These are phyloP conservation scores for Ulota crispa DNA, from an alignment of 225 moss, liverwort and hornwort species.

Conservation along the genomic window DNA sequence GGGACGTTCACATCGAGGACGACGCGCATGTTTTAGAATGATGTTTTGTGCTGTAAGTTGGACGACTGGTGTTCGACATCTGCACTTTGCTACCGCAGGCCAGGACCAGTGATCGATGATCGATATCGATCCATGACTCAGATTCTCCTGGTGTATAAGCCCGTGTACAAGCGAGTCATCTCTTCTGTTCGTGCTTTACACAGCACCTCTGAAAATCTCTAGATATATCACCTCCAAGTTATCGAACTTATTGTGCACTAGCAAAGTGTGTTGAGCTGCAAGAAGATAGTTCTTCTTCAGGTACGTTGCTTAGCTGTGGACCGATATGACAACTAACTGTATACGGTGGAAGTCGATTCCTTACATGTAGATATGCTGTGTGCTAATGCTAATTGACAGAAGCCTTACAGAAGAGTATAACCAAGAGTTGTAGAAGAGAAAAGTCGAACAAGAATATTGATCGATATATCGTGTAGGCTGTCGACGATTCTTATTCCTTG, in stretches of 20 bases:
- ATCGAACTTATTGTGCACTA: too few species aligned
- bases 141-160: not conserved
- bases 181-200: not conserved
- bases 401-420: fast-evolving
- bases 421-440: too few species aligned
- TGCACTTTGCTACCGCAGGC: not conserved
- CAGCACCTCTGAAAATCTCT: not conserved
- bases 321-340: too few species aligned
- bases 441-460: too few species aligned
- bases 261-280: too few species aligned
- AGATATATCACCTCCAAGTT: not conserved
- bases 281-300: too few species aligned
- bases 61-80: not conserved
- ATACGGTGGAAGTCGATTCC: too few species aligned
- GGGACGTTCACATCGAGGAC: not conserved
- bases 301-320: too few species aligned
- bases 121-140: not conserved
- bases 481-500: too few species aligned
- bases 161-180: not conserved
- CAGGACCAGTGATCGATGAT: not conserved
- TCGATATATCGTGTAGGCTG: too few species aligned
- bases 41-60: not conserved
- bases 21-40: not conserved
- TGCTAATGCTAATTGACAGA: too few species aligned
- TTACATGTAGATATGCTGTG: too few species aligned